These are phyloP conservation scores for Naganishia albida DNA, from an alignment of 1,284 basidiomycete species.

Conservation along the genomic window DNA sequence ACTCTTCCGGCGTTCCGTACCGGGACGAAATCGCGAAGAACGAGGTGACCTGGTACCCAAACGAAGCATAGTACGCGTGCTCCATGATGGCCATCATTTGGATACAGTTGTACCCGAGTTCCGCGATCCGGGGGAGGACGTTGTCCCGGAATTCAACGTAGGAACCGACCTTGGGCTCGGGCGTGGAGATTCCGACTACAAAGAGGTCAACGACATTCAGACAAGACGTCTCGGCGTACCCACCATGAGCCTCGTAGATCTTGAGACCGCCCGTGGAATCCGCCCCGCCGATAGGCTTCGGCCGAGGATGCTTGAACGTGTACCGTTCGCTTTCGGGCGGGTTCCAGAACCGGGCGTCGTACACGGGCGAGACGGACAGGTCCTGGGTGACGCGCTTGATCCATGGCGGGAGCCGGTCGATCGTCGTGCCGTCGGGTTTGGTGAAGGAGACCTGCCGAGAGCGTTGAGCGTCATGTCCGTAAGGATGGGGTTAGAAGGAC, in stretches of 20 bases:
- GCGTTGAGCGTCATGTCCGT: background rate
- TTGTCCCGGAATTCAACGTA: conserved; percentile 93
- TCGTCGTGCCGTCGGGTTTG: conserved; percentile 69
- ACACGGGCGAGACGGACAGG: conserved; percentile 80
- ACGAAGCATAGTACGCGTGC: conserved; percentile 97
- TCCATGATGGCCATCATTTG: conserved; percentile 98
- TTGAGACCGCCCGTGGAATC: conserved; percentile 61
- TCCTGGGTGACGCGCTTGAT: conserved; percentile 94
- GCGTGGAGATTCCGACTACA: conserved; percentile 86
- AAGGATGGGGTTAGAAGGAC: conserved; percentile 34
- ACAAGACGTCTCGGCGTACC: conserved; percentile 32
- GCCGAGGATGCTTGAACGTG: conserved; percentile 76
- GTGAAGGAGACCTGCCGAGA: conserved; percentile 78
- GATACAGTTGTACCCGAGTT: conserved; percentile 92
- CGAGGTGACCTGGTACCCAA: conserved; percentile 95
- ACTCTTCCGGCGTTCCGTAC: conserved; percentile 90
- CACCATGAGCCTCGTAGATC: conserved; percentile 90
- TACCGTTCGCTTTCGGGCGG: conserved; percentile 73
- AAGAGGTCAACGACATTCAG: background rate
- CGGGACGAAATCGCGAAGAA: conserved; percentile 98
- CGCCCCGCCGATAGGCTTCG: conserved; percentile 50
- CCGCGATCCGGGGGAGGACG: conserved; percentile 81
- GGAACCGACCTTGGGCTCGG: conserved; percentile 82
- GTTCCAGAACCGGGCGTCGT: conserved; percentile 99
- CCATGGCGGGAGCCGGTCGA: conserved; percentile 92